Evolutionary conservation across 176 grass and related monocot species (phyloP).

Genomic region (Ampelocalamus luodianensis): DNA sequence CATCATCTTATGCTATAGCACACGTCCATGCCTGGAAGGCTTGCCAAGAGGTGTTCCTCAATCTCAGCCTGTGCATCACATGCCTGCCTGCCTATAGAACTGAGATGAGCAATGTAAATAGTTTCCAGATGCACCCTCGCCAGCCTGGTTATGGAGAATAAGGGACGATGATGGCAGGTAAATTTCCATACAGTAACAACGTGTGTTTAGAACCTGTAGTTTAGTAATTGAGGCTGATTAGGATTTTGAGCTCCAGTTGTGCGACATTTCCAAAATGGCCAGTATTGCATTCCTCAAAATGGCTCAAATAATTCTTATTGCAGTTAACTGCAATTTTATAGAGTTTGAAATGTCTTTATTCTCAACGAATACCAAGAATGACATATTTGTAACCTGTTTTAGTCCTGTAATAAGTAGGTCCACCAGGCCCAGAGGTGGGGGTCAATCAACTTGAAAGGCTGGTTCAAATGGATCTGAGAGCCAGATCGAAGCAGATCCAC

Average conservation of each 20-base stretch:
- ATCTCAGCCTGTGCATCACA: slow-evolving; percentile 44
- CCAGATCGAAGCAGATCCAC: slow-evolving; percentile 51
- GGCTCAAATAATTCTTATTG: not conserved
- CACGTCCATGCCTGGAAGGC: slow-evolving; percentile 42
- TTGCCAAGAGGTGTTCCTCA: slow-evolving; percentile 42
- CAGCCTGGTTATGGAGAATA: slow-evolving; percentile 44
- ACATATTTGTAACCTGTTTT: not conserved
- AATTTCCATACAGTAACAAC: not conserved
- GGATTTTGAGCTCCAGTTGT: not conserved
- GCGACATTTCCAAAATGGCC: not conserved
- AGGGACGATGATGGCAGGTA: slow-evolving; percentile 54
- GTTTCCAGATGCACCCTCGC: slow-evolving; percentile 47
- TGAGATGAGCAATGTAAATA: slow-evolving; percentile 46
- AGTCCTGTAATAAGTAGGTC: slow-evolving; percentile 28
- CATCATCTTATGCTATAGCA: slow-evolving; percentile 47
- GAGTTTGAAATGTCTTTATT: not conserved
- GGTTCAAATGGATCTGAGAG: slow-evolving; percentile 55
- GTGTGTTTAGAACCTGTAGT: not conserved
- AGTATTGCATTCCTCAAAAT: not conserved
- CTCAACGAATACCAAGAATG: not conserved
- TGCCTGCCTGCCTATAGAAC: slow-evolving; percentile 38
- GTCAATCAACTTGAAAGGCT: slow-evolving; percentile 47
- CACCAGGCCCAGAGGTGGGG: slow-evolving; percentile 12
- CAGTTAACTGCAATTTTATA: not conserved
- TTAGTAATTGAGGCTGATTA: not conserved